Evolutionary conservation across 768 basidiomycete species (phyloP), one percentile per base, ranked within the genome.

Genomic region (Hysterangium stoloniferum): DNA sequence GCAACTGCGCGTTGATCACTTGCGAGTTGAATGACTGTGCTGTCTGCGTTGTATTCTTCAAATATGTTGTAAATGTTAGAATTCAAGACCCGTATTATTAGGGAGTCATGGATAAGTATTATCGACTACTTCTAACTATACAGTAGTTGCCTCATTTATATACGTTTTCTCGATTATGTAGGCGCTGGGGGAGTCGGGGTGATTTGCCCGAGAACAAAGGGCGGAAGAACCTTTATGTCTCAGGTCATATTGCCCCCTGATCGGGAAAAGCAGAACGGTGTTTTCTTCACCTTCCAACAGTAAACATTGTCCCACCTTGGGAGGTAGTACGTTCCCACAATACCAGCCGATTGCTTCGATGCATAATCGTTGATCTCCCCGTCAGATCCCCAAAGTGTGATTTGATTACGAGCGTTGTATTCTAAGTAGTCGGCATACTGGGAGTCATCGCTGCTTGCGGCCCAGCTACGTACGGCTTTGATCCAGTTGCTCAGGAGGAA

Each of bases 311-410:
- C 52, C 71, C 71, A 72, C 1, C 71, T 62, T 34, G 45, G 31
- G 0, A 33, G 51, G 55, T 72, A 72, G 57, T 71, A 72, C 4
- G 56, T 58, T 11, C 62, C 57, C 29, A 72, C 64, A 42, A 72
- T 63, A 3, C 71, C 69, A 0, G 62, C 65, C 69, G 68, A 71
- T 54, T 67, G 66, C 48, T 71, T 72, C n/a, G 69, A 70, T 19
- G 70, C 71, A 42, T 72, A 72, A 52, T 71, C 70, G 48, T 66
- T 64, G 62, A 68, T 69, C 59, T 71, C 57, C 13, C 70, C 68
- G 15, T 59, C 61, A 3, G 68, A 68, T 20, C 71, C 71, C 70
- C 71, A 71, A 24, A 71, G 66, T 27, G 69, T 71, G 56, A 71
- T 62, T 57, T 72, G 71, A 55, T 71, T 72, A 19, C 69, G 59